Percentiles rank a stretch among this genome's conserved stretches.
Conservation (phyloP, 2,329 filamentous ascomycete genomes). For the Verticillium dahliae region DNA sequence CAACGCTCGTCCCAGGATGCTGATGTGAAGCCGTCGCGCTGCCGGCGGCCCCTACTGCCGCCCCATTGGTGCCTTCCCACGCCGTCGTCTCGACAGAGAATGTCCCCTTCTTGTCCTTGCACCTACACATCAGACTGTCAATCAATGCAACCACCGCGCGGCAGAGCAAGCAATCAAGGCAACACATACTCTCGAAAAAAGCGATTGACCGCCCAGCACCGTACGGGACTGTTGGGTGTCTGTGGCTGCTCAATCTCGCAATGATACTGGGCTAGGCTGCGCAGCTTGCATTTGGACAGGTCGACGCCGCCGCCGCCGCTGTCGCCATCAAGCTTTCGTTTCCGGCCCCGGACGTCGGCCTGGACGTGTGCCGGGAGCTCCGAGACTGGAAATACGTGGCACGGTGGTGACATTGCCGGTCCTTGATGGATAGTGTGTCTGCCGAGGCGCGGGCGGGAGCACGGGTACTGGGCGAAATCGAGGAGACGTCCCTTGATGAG, state of each 20-base stretch:
- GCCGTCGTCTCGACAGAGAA: constrained; percentile 60
- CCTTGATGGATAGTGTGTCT: constrained; percentile 18
- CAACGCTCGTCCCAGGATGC: neutral
- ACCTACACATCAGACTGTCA: constrained; percentile 32
- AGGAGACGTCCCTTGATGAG: constrained; percentile 53
- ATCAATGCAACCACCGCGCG: neutral
- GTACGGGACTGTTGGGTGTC: constrained; percentile 36
- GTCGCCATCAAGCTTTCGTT: constrained; percentile 40
- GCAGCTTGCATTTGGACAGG: constrained; percentile 47
- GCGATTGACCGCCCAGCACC: constrained; percentile 51
- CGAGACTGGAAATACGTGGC: constrained; percentile 44
- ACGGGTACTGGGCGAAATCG: constrained; percentile 46
- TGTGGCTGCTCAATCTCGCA: constrained; percentile 47
- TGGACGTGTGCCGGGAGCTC: constrained; percentile 45
- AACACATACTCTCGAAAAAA: constrained; percentile 51
- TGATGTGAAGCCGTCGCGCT: neutral
- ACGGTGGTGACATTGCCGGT: constrained; percentile 49
- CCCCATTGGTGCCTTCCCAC: constrained; percentile 40
- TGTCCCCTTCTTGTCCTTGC: constrained; percentile 46
- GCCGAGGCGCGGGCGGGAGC: constrained; percentile 38
- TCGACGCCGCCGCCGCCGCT: constrained; percentile 33
- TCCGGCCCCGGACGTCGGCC: constrained; percentile 37
- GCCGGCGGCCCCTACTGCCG: neutral
- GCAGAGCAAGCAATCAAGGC: no score
- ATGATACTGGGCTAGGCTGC: constrained; percentile 54